Conservation (phyloP, 345 rosid genomes). For the Citrus trifoliata region DNA sequence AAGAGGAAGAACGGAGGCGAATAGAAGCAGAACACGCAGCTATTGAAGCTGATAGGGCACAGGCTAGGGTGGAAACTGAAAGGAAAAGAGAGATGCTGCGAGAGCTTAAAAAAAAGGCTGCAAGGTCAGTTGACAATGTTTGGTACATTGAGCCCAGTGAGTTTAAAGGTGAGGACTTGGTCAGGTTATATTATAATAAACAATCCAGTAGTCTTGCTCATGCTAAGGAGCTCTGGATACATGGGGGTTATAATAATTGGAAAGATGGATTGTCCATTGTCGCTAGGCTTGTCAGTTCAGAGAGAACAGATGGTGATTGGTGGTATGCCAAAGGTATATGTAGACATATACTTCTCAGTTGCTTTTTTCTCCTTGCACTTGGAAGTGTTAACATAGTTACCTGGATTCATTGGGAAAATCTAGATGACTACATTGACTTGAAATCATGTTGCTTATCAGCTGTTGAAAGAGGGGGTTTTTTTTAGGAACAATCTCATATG, state of each 20-base stretch:
- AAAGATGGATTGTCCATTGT: constrained; percentile 60
- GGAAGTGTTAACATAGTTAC: neutral
- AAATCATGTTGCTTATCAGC: neutral
- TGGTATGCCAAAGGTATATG: constrained; percentile 77
- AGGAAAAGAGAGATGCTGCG: constrained; percentile 43
- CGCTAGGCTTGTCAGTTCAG: constrained; percentile 49
- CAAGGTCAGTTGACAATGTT: constrained; percentile 41
- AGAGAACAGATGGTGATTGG: constrained; percentile 66
- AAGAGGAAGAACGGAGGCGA: constrained; percentile 70
- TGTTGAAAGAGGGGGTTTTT: neutral
- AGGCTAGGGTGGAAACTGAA: constrained; percentile 64
- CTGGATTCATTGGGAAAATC: neutral
- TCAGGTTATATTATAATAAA: constrained; percentile 64
- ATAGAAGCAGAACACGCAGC: constrained; percentile 70
- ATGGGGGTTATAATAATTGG: constrained; percentile 92
- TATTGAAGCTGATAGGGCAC: constrained; percentile 68
- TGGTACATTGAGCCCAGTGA: constrained; percentile 74
- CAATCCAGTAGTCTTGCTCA: constrained; percentile 68
- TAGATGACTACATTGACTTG: neutral
- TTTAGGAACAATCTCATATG: neutral
- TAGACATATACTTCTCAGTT: constrained; percentile 6
- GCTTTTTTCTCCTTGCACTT: neutral
- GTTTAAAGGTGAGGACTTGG: constrained; percentile 53
- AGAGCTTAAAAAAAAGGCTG: constrained; percentile 49
- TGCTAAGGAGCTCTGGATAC: constrained; percentile 77